Conservation (phyloP, 192 early-diverging fungal species). For the Linnemannia elongata region DNA sequence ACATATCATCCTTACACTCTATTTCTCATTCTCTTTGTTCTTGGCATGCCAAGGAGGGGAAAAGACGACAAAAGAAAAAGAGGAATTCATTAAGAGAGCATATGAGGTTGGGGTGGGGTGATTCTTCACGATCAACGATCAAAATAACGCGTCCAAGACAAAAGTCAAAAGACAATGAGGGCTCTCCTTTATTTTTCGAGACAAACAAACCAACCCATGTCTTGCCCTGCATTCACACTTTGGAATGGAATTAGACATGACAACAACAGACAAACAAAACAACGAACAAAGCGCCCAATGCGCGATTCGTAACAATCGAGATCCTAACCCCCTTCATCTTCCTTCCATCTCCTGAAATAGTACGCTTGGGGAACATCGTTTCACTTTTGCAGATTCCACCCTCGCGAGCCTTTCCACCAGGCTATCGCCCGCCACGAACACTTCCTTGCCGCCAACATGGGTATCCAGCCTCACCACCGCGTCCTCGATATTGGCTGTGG, state of each 20-base stretch:
- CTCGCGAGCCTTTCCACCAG: slow-evolving; percentile 81
- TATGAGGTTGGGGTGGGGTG: background rate
- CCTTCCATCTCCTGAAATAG: slow-evolving; percentile 7
- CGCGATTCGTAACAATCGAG: background rate
- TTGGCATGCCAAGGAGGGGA: no score
- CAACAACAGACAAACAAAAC: no score
- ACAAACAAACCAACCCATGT: background rate
- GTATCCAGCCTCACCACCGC: slow-evolving; percentile 74
- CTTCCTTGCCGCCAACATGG: slow-evolving; percentile 82
- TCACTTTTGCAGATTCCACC: slow-evolving; percentile 91
- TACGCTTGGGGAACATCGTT: slow-evolving; percentile 92
- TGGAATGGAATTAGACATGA: no score
- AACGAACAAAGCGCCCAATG: background rate
- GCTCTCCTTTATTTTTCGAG: background rate
- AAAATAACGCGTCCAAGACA: background rate
- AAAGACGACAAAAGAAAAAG: no score
- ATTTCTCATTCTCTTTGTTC: no score
- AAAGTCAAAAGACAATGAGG: background rate
- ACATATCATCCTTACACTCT: no score
- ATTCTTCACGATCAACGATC: background rate
- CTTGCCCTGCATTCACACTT: no score
- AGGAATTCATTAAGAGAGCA: no score
- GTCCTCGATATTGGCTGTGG: slow-evolving; percentile 97
- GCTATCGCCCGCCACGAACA: slow-evolving; percentile 94
- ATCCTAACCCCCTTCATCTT: background rate